phyloP scores from a whole-genome alignment of 352 stramenopile genomes.

The Globisporangium cederbergense region DNA sequence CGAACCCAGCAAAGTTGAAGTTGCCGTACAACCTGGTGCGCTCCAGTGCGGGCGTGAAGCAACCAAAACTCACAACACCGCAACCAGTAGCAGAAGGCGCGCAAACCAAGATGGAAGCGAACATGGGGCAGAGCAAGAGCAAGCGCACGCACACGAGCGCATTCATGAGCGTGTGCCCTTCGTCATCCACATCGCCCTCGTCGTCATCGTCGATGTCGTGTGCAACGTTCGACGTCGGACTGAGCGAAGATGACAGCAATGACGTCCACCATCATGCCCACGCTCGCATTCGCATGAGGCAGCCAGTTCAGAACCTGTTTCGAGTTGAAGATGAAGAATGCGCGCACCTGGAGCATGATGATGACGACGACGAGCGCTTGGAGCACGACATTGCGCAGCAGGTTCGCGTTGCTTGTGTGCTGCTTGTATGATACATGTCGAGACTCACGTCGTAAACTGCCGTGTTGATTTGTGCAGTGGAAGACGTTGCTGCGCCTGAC shows the following conservation, averaged over 20 bases:
- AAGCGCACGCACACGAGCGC: too few species aligned
- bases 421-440: background rate
- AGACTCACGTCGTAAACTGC: background rate
- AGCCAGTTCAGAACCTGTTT: background rate
- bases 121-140: background rate
- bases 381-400: background rate
- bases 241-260: background rate
- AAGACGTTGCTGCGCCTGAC: background rate
- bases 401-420: background rate
- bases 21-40: too few species aligned
- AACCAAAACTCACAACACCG: too few species aligned
- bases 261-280: background rate
- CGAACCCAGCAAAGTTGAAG: too few species aligned
- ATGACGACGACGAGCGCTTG: background rate
- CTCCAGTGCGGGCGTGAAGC: too few species aligned
- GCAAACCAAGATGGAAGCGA: background rate
- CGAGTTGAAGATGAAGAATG: background rate
- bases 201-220: background rate
- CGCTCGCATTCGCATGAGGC: background rate
- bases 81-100: background rate
- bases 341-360: background rate
- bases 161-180: background rate
- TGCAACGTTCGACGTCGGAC: background rate
- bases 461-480: background rate
- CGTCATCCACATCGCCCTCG: background rate